These are phyloP conservation scores for Amoeboaphelidium protococcarum DNA, from an alignment of 371 early-diverging fungal species.

Conservation along the genomic window DNA sequence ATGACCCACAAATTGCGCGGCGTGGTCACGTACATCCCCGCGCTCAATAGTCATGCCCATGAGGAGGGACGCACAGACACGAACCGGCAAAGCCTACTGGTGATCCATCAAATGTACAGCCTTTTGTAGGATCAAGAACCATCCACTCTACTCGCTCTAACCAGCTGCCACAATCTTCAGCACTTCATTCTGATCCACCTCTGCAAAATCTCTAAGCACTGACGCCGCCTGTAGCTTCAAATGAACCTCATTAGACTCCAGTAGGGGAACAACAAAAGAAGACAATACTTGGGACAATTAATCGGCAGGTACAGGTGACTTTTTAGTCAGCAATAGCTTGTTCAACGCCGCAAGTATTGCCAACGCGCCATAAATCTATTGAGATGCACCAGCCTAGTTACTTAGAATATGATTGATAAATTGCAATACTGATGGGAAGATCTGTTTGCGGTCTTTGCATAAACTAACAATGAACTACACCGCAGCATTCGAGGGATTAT, in stretches of 20 bases:
- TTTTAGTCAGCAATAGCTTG: conserved; percentile 3
- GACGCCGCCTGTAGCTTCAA: not conserved
- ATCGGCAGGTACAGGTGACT: too few species aligned
- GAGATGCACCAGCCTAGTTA: not conserved
- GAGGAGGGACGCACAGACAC: not conserved
- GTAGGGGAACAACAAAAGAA: not conserved
- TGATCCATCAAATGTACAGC: not conserved
- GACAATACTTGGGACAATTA: too few species aligned
- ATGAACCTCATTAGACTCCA: not conserved
- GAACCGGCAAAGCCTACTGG: not conserved
- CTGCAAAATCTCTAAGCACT: not conserved
- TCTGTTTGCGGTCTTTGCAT: conserved; percentile 36
- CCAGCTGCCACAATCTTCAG: not conserved
- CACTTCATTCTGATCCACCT: not conserved
- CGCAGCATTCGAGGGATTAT: conserved; percentile 34
- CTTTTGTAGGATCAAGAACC: not conserved
- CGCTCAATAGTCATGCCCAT: not conserved
- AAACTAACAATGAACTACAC: conserved; percentile 37
- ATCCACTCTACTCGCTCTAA: not conserved
- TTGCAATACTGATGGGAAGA: conserved; percentile 39
- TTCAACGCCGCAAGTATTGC: conserved; percentile 43
- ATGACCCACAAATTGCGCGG: not conserved
- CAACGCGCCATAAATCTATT: conserved; percentile 62
- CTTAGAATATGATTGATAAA: conserved; percentile 37
- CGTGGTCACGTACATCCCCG: not conserved